These are phyloP conservation scores for Camelina laxa DNA, from an alignment of 345 rosid genomes.

Conservation along the genomic window DNA sequence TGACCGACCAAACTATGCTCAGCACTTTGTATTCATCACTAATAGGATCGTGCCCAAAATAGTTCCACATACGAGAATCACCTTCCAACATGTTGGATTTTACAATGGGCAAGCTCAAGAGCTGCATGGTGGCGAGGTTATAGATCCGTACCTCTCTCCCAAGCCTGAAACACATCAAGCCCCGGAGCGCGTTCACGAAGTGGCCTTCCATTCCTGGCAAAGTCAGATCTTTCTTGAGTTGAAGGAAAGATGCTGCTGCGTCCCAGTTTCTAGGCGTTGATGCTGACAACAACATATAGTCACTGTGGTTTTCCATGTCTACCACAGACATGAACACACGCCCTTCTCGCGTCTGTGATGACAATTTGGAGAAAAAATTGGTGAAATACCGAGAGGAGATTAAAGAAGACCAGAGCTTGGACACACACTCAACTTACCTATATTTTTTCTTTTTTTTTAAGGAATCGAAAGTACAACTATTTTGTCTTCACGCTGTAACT, in stretches of 20 bases:
- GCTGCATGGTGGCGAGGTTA: not conserved
- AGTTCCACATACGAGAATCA: not conserved
- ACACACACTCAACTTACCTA: too few species aligned
- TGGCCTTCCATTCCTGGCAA: not conserved
- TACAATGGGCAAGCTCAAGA: not conserved
- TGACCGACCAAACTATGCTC: not conserved
- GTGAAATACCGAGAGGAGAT: too few species aligned
- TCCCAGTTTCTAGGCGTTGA: not conserved
- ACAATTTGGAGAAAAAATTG: too few species aligned
- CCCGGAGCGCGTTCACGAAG: too few species aligned
- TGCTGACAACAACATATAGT: not conserved
- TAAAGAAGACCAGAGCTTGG: too few species aligned
- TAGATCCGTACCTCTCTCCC: not conserved
- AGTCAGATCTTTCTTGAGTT: not conserved
- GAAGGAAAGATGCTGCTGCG: not conserved
- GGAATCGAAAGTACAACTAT: too few species aligned
- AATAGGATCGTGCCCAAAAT: not conserved
- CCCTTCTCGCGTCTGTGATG: not conserved
- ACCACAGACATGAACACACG: constrained; percentile 7
- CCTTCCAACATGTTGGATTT: not conserved
- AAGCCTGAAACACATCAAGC: not conserved
- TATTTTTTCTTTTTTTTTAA: too few species aligned
- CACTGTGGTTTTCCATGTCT: not conserved
- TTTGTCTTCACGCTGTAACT: too few species aligned
- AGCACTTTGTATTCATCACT: constrained; percentile 23